Conservation (phyloP, 2,329 filamentous ascomycete genomes). For the Cryphonectria nitschkei region DNA sequence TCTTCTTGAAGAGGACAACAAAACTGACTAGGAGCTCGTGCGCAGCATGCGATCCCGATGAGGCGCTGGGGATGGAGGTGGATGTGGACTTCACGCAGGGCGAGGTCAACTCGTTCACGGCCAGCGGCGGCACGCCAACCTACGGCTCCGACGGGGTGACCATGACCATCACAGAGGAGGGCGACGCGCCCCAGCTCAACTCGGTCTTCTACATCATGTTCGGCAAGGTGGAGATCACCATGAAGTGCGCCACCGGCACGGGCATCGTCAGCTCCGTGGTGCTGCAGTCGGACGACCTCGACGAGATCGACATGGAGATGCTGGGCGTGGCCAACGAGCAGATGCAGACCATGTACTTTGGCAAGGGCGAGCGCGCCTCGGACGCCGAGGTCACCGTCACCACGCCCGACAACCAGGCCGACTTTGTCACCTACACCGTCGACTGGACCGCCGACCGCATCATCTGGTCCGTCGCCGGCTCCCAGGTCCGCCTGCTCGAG, state of each 20-base stretch:
- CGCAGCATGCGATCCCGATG: slow-evolving; percentile 72
- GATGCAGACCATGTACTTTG: slow-evolving; percentile 98
- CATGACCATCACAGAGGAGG: slow-evolving; percentile 77
- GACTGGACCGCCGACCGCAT: slow-evolving; percentile 90
- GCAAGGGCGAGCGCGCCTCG: slow-evolving; percentile 87
- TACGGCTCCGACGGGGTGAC: slow-evolving; percentile 78
- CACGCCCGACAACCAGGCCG: slow-evolving; percentile 68
- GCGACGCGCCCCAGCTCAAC: slow-evolving; percentile 82
- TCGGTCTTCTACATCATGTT: slow-evolving; percentile 99
- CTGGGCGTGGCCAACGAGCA: slow-evolving; percentile 75
- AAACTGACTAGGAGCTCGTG: slow-evolving; percentile 31
- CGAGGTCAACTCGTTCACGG: slow-evolving; percentile 75
- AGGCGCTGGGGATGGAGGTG: slow-evolving; percentile 82
- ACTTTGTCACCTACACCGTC: slow-evolving; percentile 84
- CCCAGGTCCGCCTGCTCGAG: slow-evolving; percentile 75
- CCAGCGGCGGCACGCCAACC: slow-evolving; percentile 67
- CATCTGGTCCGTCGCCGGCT: slow-evolving; percentile 83
- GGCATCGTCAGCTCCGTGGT: slow-evolving; percentile 95
- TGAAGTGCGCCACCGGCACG: slow-evolving; percentile 84
- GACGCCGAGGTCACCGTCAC: slow-evolving; percentile 84
- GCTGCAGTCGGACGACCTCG: slow-evolving; percentile 85
- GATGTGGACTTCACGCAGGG: slow-evolving; percentile 82
- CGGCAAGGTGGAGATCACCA: slow-evolving; percentile 80
- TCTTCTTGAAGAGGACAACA: background rate
- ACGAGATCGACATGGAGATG: slow-evolving; percentile 99